phyloP scores from a whole-genome alignment of 1,139 yeast species.

The Geotrichum macrosporum region DNA sequence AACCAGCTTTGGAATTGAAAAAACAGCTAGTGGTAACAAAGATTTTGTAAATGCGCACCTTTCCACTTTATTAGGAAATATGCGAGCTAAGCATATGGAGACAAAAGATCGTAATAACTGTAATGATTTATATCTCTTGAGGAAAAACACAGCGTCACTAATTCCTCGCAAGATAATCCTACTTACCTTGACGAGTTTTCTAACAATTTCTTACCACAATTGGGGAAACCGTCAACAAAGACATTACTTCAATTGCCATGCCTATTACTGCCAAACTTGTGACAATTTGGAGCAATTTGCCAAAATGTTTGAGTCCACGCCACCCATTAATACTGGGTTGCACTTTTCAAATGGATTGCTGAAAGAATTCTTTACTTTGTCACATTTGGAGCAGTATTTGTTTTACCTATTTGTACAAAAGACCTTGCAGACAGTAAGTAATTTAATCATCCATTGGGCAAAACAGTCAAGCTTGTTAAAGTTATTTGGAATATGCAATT shows the following conservation, averaged over 20 bases:
- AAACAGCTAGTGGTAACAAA: constrained; percentile 24
- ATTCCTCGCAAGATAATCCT: constrained; percentile 60
- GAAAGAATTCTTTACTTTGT: constrained; percentile 67
- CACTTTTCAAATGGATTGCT: constrained; percentile 42
- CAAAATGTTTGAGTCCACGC: constrained; percentile 73
- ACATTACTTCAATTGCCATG: constrained; percentile 79
- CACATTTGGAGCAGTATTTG: constrained; percentile 71
- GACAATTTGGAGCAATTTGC: constrained; percentile 67
- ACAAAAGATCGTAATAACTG: constrained; percentile 9
- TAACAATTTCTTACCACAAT: constrained; percentile 73
- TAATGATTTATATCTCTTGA: constrained; percentile 53
- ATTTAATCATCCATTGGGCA: constrained; percentile 86
- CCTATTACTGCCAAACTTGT: constrained; percentile 96
- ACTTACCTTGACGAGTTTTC: constrained; percentile 63
- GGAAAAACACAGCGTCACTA: constrained; percentile 45
- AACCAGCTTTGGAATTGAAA: too few species aligned
- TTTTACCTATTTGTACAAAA: constrained; percentile 67
- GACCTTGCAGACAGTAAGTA: constrained; percentile 81
- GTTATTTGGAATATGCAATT: constrained; percentile 69
- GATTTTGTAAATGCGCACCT: constrained; percentile 20
- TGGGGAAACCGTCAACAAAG: constrained; percentile 90
- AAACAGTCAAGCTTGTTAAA: constrained; percentile 77
- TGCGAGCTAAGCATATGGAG: too few species aligned
- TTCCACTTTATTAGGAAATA: neutral
- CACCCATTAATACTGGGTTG: constrained; percentile 60